Evolutionary conservation across 495 filamentous ascomycete species (phyloP), one percentile per base, ranked within the genome.

Genomic region (Penicillium cosmopolitanum): DNA sequence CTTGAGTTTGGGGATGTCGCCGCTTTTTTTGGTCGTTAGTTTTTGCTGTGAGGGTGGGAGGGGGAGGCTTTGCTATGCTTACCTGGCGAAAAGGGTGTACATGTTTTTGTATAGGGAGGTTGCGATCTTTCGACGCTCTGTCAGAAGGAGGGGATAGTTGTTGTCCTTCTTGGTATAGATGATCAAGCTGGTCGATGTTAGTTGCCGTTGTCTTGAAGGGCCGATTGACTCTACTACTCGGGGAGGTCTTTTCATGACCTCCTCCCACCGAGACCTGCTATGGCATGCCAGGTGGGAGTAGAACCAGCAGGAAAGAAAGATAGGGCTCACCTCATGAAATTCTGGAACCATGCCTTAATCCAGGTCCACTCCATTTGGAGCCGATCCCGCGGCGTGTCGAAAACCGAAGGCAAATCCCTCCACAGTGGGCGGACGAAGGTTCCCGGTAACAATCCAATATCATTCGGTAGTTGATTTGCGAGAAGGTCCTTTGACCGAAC

Each of bases 1-100:
- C 47, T 79, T 77, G 15, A 96, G 65, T 13, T 78, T 80, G 5
- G 69, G 56, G 44, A 78, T 72, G 71, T 93, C 85, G 58, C 86
- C 90, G 12, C 84, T 81, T 46, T 23, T 48, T 4, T 18, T 44
- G 56, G 31, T 48, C 16, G 15, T 46, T 61, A 21, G 40, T 16
- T 53, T 59, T 40, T 51, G 51, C 18, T 12, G 31, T 23, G 11
- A 6, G 28, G 28, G 34, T 16, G 2, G 3, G 50, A 46, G 46
- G 11, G 23, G 11, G 35, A 21, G 13, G 50, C 13, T n/a, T 6
- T 11, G 54, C 12, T 9, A 28, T 33, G 56, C 83, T 77, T 76
- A 85, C 84, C 71, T 60, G 31, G 92, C 91, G 56, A 94, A 83
- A 9, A 89, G 86, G 55, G 80, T 81, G 64, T 90, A 89, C 86